A percentile compares a stretch with the other conserved stretches of the same genome.
These are phyloP conservation scores for Tilletia caries DNA, from an alignment of 1,284 basidiomycete genomes.

Conservation along the genomic window DNA sequence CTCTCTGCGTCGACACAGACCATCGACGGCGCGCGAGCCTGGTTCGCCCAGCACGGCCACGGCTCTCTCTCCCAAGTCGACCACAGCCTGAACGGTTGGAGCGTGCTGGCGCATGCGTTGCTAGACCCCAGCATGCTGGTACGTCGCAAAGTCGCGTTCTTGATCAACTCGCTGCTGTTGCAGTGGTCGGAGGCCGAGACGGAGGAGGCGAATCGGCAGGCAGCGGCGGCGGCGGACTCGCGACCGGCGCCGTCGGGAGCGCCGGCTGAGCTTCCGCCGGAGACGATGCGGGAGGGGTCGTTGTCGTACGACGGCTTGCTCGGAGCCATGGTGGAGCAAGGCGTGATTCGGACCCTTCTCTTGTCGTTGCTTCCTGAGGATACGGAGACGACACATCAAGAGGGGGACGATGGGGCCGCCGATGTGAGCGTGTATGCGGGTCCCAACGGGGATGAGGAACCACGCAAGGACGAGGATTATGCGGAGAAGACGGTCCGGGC, in stretches of 20 bases:
- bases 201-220: not conserved
- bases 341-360: constrained; percentile 42
- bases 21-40: not conserved
- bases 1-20: not conserved
- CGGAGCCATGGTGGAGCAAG: constrained; percentile 43
- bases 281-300: constrained; percentile 27
- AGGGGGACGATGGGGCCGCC: constrained; percentile 24
- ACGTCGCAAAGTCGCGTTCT: constrained; percentile 78
- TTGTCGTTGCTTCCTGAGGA: constrained; percentile 32
- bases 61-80: not conserved
- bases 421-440: constrained; percentile 56
- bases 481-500: constrained; percentile 74
- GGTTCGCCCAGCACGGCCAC: constrained; percentile 9
- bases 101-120: constrained; percentile 63
- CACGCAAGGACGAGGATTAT: constrained; percentile 69
- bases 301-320: constrained; percentile 40
- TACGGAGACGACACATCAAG: not conserved
- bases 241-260: constrained; percentile 24
- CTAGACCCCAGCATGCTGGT: constrained; percentile 74
- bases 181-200: constrained; percentile 55
- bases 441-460: constrained; percentile 64
- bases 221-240: not conserved
- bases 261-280: constrained; percentile 50
- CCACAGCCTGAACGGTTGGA: constrained; percentile 66
- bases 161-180: constrained; percentile 73